These are phyloP conservation scores for Saccharomyces paradoxus DNA, from an alignment of 805 yeast genomes.

Conservation along the genomic window DNA sequence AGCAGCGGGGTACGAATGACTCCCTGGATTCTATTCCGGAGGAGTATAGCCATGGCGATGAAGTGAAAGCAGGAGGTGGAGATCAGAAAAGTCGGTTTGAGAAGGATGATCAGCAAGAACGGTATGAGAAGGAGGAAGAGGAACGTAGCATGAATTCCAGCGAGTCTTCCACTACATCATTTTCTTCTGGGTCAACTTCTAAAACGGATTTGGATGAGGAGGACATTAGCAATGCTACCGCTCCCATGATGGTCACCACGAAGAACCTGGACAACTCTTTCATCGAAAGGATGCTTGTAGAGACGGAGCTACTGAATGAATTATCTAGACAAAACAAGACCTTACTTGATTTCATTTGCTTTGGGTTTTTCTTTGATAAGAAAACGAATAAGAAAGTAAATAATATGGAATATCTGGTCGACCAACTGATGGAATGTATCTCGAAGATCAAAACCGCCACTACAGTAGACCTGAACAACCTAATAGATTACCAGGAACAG, in stretches of 20 bases:
- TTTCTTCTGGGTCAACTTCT: conserved; percentile 5
- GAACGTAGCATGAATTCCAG: not conserved
- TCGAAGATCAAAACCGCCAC: conserved; percentile 3
- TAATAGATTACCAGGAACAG: conserved; percentile 1
- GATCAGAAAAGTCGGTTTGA: not conserved
- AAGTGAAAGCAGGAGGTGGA: not conserved
- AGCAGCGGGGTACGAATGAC: not conserved
- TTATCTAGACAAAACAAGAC: conserved; percentile 33
- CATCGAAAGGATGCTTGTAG: conserved; percentile 33
- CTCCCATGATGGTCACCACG: conserved; percentile 7
- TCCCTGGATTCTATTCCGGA: not conserved
- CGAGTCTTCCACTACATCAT: not conserved
- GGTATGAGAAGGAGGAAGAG: not conserved
- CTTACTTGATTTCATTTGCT: conserved; percentile 41
- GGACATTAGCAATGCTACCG: conserved; percentile 6
- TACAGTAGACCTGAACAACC: conserved; percentile 15
- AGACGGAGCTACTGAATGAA: conserved; percentile 34
- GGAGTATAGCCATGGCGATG: not conserved
- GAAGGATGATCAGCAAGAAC: not conserved
- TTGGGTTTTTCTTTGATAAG: conserved; percentile 28
- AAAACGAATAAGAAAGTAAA: conserved; percentile 7
- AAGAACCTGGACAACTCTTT: conserved; percentile 23
- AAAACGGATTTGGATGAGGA: conserved; percentile 12
- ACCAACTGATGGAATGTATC: conserved; percentile 15
- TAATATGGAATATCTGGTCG: conserved; percentile 22